Percentiles rank a stretch among this genome's conserved stretches.
Evolutionary conservation across 148 eudicot genomes (phyloP).

Genomic region (Beta vulgaris): DNA sequence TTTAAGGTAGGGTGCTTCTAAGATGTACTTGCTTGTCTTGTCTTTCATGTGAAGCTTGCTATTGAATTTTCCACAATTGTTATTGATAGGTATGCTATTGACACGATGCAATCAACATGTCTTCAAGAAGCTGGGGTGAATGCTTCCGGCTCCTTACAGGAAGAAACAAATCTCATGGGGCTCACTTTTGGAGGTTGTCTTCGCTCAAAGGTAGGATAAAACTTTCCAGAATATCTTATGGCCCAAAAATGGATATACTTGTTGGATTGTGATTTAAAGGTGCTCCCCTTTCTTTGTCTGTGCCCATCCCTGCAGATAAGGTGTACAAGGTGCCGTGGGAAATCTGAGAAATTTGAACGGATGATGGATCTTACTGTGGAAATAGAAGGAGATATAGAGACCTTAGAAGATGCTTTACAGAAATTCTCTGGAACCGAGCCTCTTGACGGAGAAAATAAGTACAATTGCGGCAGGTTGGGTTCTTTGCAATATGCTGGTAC

Average conservation of each 20-base stretch:
- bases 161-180: constrained; percentile 72
- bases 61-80: constrained; percentile 6
- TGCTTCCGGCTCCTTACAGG: constrained; percentile 47
- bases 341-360: constrained; percentile 68
- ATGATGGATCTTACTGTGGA: constrained; percentile 93
- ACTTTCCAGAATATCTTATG: not conserved
- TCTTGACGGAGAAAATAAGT: constrained; percentile 91
- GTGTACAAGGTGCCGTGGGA: constrained; percentile 70
- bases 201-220: constrained; percentile 63
- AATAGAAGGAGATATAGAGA: constrained; percentile 73
- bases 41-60: constrained; percentile 6
- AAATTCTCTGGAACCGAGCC: constrained; percentile 61
- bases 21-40: not conserved
- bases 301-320: constrained; percentile 48
- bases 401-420: constrained; percentile 71
- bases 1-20: constrained; percentile 46
- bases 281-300: not conserved
- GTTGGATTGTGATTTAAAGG: not conserved
- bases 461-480: constrained; percentile 72
- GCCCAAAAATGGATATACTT: not conserved
- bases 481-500: constrained; percentile 10
- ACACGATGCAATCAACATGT: constrained; percentile 69
- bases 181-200: constrained; percentile 90
- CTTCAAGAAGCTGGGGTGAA: constrained; percentile 55
- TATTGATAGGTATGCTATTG: constrained; percentile 61